Evolutionary conservation across 495 filamentous ascomycete genomes (phyloP), one percentile per base, ranked within the genome.

Genomic region (Cudoniella acicularis): DNA sequence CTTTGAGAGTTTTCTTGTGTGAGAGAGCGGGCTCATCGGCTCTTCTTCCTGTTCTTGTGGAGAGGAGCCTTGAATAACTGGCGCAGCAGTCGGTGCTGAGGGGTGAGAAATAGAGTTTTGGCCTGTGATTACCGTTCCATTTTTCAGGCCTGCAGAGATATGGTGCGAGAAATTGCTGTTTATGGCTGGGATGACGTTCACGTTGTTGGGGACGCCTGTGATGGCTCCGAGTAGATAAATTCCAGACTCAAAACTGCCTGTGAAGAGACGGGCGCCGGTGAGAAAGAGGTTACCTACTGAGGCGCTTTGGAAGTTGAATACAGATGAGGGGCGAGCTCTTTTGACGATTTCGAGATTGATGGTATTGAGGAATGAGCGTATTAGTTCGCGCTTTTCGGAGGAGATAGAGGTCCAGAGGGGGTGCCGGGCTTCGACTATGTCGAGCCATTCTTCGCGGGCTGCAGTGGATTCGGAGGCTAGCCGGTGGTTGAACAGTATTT

Each of bases 81-180:
- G 71, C 3, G 82, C 77, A 0, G 77, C 77, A 0, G 77, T 73
- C 13, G 71, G 74, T 0, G 83, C 56, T 0, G 64, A 60, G 23
- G 93, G 93, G 67, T 98, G 94, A 10, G 85, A 90, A 68, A 98
- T 98, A 65, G 86, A 85, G 71, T 96, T 96, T 66, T 98, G 94
- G 1, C 93, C 93, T 0, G 87, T 86, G 62, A 98, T 94, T n/a
- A 84, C 73, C 13, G 83, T 86, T 4, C 89, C 88, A 69, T 97
- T 79, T 45, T 74, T 77, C 0, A 97, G 77, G 0, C 87, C 88
- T 1, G 91, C 94, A 17, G 85, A 88, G 69, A 98, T 98, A 71
- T 98, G 93, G 65, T 95, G 88, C 2, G 90, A 87, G 73, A 96
- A 95, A 70, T 96, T 97, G 52, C 85, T 89, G 75, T 96, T 93